Percentiles rank a stretch among this genome's conserved stretches.
phyloP scores from a whole-genome alignment of 805 yeast species.

The Hanseniaspora clermontiae region DNA sequence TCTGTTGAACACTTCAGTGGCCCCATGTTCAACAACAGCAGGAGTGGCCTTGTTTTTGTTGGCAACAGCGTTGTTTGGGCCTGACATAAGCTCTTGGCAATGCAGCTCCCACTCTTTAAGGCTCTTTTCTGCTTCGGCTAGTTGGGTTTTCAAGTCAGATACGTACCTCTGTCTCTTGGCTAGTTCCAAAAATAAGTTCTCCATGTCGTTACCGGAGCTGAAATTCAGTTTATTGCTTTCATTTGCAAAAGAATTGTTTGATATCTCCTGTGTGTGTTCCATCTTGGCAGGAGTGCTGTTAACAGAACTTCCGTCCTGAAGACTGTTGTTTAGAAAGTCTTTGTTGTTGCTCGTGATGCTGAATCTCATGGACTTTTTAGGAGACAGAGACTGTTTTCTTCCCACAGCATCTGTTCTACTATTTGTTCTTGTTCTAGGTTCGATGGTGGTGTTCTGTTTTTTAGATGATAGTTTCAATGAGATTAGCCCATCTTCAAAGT shows the following conservation, averaged over 20 bases:
- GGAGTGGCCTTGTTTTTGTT: background rate
- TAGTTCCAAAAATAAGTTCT: constrained; percentile 10
- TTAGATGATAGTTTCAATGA: constrained; percentile 10
- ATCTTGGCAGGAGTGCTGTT: background rate
- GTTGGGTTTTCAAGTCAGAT: constrained; percentile 5
- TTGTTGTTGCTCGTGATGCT: constrained; percentile 1
- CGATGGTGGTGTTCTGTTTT: background rate
- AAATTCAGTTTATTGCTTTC: background rate
- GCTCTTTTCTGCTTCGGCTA: constrained; percentile 9
- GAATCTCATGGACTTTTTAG: constrained; percentile 11
- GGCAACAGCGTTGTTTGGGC: background rate
- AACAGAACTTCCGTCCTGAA: background rate
- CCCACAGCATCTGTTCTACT: constrained; percentile 1
- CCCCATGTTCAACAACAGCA: background rate
- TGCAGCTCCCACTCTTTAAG: constrained; percentile 12
- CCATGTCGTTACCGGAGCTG: constrained; percentile 1
- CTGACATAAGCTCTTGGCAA: background rate
- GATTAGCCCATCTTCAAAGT: constrained; percentile 8
- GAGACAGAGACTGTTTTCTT: constrained; percentile 7
- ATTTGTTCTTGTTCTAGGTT: constrained; percentile 7
- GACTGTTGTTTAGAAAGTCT: background rate
- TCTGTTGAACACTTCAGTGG: constrained; percentile 7
- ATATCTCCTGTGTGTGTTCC: background rate
- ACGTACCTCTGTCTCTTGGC: constrained; percentile 12
- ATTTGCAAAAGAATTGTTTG: background rate